Base-by-base conservation (phyloP, 495 filamentous ascomycete species). In the Xylaria longipes region DNA sequence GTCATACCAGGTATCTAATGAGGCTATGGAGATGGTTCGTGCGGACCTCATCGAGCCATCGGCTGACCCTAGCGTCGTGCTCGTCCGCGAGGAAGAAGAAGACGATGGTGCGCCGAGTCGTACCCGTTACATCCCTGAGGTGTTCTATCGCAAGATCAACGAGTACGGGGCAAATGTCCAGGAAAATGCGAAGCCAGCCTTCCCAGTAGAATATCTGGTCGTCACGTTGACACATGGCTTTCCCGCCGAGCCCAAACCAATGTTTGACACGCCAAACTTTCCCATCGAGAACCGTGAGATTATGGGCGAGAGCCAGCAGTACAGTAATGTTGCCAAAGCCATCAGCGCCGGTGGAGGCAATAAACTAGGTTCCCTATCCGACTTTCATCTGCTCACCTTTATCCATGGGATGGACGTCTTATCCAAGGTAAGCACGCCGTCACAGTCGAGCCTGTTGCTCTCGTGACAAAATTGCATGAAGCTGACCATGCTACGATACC, bases 221-320 rank as follows among this genome's bases (percentile, higher is more conserved):
- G 93, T 98, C 65, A 98, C 96, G 8, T 87, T 99, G 52, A 99
- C 96, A 9, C 95, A 99, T 78, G 96, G 97, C 50, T 98, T 98
- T 83, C 97, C 97, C 1, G 94, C 89, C 52, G 84, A 91, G 37
- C 86, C 93, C 6, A 89, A 87, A 39, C 94, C 94, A 6, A 69
- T 90, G 17, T 98, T 98, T 82, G 87, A 77, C 25, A 81, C 85
- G 17, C 85, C 87, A 64, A 84, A 80, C 20, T 99, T 98, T 80
- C 91, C 95, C 12, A 91, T 97, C 78, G 96, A 94, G 77, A 97
- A 98, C 75, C 89, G 96, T 65, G 93, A 97, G 77, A 82, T 89
- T 20, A 88, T 97, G 54, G 96, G 96, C 31, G 89, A 94, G 78
- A 89, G 87, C 56, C 97, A 98, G 80, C 89, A 94, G 61, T 82